Evolutionary conservation across 2,329 filamentous ascomycete genomes (phyloP).

Genomic region (Sarocladiaceae sp.): DNA sequence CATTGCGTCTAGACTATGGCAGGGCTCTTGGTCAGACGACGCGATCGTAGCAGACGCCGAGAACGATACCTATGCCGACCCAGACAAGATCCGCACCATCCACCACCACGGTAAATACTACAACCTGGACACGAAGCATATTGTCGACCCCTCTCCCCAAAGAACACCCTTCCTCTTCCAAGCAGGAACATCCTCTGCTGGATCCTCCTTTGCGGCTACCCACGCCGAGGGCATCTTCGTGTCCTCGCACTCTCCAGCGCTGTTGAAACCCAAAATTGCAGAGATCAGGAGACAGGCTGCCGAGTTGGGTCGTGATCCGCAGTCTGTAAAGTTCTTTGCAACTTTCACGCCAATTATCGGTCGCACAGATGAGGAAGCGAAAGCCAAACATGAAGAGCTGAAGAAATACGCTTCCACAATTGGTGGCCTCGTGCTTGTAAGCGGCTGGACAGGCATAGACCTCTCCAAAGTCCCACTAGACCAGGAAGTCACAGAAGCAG

Average conservation of each 20-base stretch:
- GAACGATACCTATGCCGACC: constrained; percentile 51
- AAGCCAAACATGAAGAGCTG: constrained; percentile 58
- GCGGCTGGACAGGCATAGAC: constrained; percentile 65
- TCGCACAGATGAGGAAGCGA: constrained; percentile 60
- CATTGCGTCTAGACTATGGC: constrained; percentile 38
- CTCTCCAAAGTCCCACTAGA: constrained; percentile 57
- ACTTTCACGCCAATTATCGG: constrained; percentile 63
- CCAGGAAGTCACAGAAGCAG: constrained; percentile 58
- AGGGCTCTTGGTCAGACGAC: constrained; percentile 64
- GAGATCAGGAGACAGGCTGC: constrained; percentile 57
- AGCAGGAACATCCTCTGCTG: constrained; percentile 62
- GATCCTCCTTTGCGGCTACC: constrained; percentile 62
- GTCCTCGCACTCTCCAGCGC: constrained; percentile 57
- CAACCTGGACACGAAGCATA: constrained; percentile 59
- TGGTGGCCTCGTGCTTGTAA: constrained; percentile 66
- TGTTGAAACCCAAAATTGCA: constrained; percentile 58
- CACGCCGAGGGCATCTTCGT: constrained; percentile 71
- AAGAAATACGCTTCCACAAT: constrained; percentile 55
- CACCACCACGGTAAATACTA: constrained; percentile 63
- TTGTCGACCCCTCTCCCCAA: constrained; percentile 63
- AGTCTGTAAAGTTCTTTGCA: constrained; percentile 63
- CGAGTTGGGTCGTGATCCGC: constrained; percentile 52
- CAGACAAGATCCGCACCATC: constrained; percentile 55
- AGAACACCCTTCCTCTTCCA: constrained; percentile 66
- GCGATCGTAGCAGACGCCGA: constrained; percentile 58